Evolutionary conservation across 2,329 filamentous ascomycete species (phyloP).

Genomic region (Botryosphaeria agaves): DNA sequence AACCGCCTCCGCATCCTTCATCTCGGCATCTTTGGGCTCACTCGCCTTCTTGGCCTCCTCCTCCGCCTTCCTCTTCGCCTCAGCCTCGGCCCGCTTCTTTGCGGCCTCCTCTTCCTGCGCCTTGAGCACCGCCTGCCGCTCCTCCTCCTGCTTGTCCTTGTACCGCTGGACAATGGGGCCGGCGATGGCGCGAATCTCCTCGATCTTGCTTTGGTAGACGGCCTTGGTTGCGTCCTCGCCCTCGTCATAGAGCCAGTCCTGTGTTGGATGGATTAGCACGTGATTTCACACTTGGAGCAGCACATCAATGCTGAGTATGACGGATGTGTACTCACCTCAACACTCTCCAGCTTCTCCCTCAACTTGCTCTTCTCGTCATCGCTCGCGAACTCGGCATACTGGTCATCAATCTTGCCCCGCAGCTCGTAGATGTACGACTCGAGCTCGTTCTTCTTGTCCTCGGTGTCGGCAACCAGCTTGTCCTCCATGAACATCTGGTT

Average conservation of each 20-base stretch:
- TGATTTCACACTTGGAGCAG: no score
- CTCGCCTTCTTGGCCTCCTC: constrained; percentile 42
- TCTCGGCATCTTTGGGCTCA: constrained; percentile 18
- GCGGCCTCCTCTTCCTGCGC: constrained; percentile 47
- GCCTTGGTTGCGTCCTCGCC: constrained; percentile 90
- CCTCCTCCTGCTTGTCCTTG: constrained; percentile 83
- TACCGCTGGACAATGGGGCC: constrained; percentile 88
- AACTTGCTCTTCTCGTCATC: constrained; percentile 88
- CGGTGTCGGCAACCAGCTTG: constrained; percentile 94
- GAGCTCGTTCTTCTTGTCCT: constrained; percentile 99
- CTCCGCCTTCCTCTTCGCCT: constrained; percentile 63
- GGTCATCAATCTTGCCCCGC: constrained; percentile 84
- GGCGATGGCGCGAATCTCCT: constrained; percentile 80
- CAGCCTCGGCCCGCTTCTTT: constrained; percentile 46
- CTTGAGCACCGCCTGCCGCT: constrained; percentile 55
- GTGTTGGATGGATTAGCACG: constrained; percentile 1
- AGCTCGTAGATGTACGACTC: constrained; percentile 96
- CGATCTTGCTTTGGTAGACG: constrained; percentile 85
- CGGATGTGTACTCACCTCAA: constrained; percentile 50
- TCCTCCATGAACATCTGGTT: constrained; percentile 90
- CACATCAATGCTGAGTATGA: no score
- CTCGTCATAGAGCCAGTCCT: constrained; percentile 98
- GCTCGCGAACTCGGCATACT: constrained; percentile 73
- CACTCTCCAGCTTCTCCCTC: constrained; percentile 62
- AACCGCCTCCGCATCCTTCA: constrained; percentile 23